phyloP scores from a whole-genome alignment of 345 rosid genomes.

The Pugionium dolabratum region DNA sequence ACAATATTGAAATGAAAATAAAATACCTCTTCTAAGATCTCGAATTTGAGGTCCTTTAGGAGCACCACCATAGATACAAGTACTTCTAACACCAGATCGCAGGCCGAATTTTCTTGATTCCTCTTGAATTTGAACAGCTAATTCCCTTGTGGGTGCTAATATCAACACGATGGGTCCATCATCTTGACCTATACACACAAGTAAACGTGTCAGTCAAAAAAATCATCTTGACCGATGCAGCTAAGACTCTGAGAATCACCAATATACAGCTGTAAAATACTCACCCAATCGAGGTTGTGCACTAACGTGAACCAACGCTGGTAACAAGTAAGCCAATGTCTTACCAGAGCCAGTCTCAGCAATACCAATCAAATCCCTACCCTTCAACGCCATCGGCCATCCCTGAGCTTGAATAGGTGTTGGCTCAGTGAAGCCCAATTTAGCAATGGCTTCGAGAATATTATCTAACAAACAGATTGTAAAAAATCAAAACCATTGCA shows the following conservation, averaged over 20 bases:
- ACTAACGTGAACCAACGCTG: slow-evolving; percentile 85
- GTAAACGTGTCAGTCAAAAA: background rate
- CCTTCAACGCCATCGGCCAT: slow-evolving; percentile 98
- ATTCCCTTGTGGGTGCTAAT: slow-evolving; percentile 93
- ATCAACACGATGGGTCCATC: slow-evolving; percentile 86
- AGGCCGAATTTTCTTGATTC: slow-evolving; percentile 77
- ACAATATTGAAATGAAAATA: background rate
- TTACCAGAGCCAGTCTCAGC: slow-evolving; percentile 99
- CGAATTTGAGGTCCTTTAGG: slow-evolving; percentile 98
- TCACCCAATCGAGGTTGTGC: slow-evolving; percentile 93
- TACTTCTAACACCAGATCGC: slow-evolving; percentile 66
- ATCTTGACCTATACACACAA: slow-evolving; percentile 55
- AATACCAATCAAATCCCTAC: slow-evolving; percentile 89
- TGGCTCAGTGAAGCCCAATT: slow-evolving; percentile 88
- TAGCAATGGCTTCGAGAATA: slow-evolving; percentile 80
- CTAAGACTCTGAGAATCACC: background rate
- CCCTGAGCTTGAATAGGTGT: slow-evolving; percentile 95
- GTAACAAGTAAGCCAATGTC: slow-evolving; percentile 91
- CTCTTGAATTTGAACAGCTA: slow-evolving; percentile 96
- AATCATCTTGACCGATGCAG: background rate
- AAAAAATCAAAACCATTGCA: background rate
- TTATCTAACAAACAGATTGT: slow-evolving; percentile 47
- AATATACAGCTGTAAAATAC: slow-evolving; percentile 22
- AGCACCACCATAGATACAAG: slow-evolving; percentile 95
- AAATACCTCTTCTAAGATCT: slow-evolving; percentile 82